Conservation (phyloP, 805 yeast genomes). For the Yarrowia phangngaensis region DNA sequence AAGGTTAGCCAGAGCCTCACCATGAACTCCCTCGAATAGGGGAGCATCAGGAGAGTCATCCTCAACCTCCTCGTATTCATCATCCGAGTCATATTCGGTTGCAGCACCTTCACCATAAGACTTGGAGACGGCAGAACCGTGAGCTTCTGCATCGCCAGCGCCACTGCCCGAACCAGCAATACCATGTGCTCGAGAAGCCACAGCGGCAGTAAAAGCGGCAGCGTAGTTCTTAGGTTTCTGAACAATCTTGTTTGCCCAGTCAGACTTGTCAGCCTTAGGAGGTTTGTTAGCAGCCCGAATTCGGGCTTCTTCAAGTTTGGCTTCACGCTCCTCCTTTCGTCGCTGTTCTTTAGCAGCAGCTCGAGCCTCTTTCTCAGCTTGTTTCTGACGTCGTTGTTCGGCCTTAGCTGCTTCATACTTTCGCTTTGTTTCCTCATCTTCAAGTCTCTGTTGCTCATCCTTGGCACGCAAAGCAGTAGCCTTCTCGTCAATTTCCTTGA, state of each 20-base stretch:
- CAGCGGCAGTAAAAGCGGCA: conserved; percentile 18
- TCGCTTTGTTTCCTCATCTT: conserved; percentile 44
- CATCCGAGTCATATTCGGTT: conserved; percentile 26
- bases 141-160: conserved; percentile 4
- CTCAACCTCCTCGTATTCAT: conserved; percentile 22
- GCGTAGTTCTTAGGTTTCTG: conserved; percentile 20
- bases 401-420: conserved; percentile 39
- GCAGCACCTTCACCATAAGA: conserved; percentile 24
- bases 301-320: conserved; percentile 32
- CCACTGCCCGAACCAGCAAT: conserved; percentile 7
- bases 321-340: conserved; percentile 32
- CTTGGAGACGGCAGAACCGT: conserved; percentile 14
- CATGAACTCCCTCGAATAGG: conserved; percentile 11
- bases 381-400: conserved; percentile 29
- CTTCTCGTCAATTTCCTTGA: conserved; percentile 64
- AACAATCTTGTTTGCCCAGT: conserved; percentile 17
- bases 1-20: conserved; percentile 21
- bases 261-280: background rate
- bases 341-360: conserved; percentile 19
- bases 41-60: conserved; percentile 24
- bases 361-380: conserved; percentile 27
- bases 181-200: conserved; percentile 15
- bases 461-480: conserved; percentile 64
- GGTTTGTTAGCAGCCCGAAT: conserved; percentile 33
- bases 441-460: conserved; percentile 47